Evolutionary conservation across 139 green algal species (phyloP).

Genomic region (Coelastrella sp.): DNA sequence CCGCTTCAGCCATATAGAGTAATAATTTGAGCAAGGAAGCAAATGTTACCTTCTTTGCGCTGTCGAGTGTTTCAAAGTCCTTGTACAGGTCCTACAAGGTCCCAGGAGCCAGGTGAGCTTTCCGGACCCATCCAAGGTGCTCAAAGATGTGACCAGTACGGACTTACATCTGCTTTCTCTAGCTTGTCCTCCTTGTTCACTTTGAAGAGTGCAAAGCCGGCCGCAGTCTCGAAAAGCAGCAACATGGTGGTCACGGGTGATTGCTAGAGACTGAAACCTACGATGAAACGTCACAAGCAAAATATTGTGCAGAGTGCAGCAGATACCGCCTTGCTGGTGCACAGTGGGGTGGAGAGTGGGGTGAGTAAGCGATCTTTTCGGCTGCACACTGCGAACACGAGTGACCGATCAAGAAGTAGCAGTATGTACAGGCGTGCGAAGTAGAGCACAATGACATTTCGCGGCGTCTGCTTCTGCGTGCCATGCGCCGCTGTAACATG

Average conservation of each 20-base stretch:
- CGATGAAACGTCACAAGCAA: neutral
- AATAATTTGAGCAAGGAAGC: neutral
- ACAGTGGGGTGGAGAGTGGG: neutral
- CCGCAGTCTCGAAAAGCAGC: constrained; percentile 95
- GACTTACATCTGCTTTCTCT: constrained; percentile 83
- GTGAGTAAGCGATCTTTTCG: neutral
- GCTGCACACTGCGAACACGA: too few species aligned
- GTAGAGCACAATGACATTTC: too few species aligned
- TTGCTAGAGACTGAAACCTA: neutral
- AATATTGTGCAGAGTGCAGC: neutral
- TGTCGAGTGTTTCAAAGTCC: constrained; percentile 89
- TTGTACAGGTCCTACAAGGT: constrained; percentile 82
- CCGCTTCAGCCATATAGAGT: neutral
- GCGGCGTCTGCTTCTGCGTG: neutral
- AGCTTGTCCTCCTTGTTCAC: constrained; percentile 94
- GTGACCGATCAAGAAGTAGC: too few species aligned
- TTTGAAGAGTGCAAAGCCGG: constrained; percentile 98
- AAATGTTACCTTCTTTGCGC: constrained; percentile 84
- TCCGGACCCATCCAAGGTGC: too few species aligned
- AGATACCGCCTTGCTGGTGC: neutral
- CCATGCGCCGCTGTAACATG: neutral
- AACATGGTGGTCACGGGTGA: constrained; percentile 76
- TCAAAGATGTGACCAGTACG: neutral
- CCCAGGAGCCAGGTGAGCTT: neutral
- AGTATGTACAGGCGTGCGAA: too few species aligned